Conservation (phyloP, 768 basidiomycete species). For the Piloderma croceum region DNA sequence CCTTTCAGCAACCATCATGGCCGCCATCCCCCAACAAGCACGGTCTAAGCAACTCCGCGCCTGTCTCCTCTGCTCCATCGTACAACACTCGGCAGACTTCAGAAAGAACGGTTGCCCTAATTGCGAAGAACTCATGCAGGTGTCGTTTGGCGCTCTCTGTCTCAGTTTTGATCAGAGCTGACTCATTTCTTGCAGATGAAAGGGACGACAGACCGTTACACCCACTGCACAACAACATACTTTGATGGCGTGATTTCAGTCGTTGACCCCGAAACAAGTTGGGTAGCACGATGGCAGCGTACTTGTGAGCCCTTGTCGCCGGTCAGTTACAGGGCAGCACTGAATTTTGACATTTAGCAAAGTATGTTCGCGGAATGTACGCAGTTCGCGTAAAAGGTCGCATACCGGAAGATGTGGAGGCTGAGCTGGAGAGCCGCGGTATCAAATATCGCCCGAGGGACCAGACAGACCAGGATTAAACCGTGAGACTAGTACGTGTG, state of each 20-base stretch:
- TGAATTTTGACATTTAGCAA: constrained; percentile 46
- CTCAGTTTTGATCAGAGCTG: neutral
- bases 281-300: constrained; percentile 96
- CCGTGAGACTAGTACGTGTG: no score
- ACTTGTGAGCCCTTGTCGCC: constrained; percentile 53
- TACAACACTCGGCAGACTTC: constrained; percentile 82
- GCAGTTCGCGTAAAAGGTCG: constrained; percentile 85
- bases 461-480: constrained; percentile 66
- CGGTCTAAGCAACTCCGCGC: constrained; percentile 78
- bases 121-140: constrained; percentile 93
- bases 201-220: constrained; percentile 75
- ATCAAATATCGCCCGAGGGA: constrained; percentile 86
- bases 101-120: constrained; percentile 88
- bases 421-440: constrained; percentile 67
- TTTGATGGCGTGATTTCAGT: constrained; percentile 92
- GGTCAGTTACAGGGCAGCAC: neutral
- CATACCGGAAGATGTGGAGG: constrained; percentile 80
- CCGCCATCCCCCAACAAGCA: constrained; percentile 51
- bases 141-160: constrained; percentile 28
- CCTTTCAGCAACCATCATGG: constrained; percentile 18
- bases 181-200: constrained; percentile 63
- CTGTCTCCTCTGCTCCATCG: constrained; percentile 89
- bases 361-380: constrained; percentile 88
- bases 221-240: constrained; percentile 82
- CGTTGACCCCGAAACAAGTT: constrained; percentile 80